Evolutionary conservation across 169 alveolate species (phyloP), one percentile per base, ranked within the genome.

Genomic region (Babesia bigemina): DNA sequence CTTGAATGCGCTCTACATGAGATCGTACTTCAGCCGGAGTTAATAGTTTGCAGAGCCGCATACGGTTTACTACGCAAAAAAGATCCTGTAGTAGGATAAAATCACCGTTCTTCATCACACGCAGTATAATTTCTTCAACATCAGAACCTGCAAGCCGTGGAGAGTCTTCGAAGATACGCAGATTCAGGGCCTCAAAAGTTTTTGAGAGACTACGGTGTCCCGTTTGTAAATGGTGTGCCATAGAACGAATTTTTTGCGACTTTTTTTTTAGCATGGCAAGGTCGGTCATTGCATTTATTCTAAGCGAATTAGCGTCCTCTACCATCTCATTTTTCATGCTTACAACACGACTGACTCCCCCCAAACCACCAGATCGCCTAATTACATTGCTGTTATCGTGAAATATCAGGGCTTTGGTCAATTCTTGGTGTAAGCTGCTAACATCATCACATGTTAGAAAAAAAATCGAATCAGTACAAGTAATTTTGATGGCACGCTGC

Each of bases 81-180:
- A 82, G 79, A 26, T 82, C 85, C 36, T 59, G 70, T 33, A 82
- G 62, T 60, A 82, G 57, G n/a, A 82, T 57, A 12, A 66, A 28
- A 53, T 60, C 85, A 45, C 52, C 53, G 42, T 59, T 52, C 56
- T 58, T 33, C 75, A 73, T 29, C 11, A 74, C 22, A 10, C 50
- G 39, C 28, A 49, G 4, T 28, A 71, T 17, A 8, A 82, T 22
- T 24, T 62, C 63, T 48, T 42, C 39, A 21, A 73, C 36, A 21
- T 63, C 73, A 21, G 63, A 29, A 8, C 48, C 52, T 7, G 16
- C 36, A 17, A 29, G 14, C 1, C 19, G 3, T 2, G 48, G 22
- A 16, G 22, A 42, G 19, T 22, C 48, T 29, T 28, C 53, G 47
- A 45, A 26, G 17, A 47, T 19, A 26, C 28, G 17, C 13, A 71